These are phyloP conservation scores for Lyophyllum atratum DNA, from an alignment of 768 basidiomycete genomes.

Conservation along the genomic window DNA sequence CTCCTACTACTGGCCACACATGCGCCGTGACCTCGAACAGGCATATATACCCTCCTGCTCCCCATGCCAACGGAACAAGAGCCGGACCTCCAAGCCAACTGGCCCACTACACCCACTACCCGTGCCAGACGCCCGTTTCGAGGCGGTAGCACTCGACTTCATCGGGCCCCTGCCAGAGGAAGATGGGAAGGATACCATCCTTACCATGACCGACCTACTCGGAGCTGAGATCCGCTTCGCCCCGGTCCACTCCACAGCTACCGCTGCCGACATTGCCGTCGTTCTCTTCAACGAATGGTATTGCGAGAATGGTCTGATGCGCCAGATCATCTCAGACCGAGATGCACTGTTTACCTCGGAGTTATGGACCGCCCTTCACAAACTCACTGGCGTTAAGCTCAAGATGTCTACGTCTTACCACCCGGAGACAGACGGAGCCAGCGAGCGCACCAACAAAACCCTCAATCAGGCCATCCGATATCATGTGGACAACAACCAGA, in stretches of 20 bases:
- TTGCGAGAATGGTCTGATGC: slow-evolving; percentile 32
- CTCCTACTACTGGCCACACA: slow-evolving; percentile 35
- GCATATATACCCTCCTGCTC: slow-evolving; percentile 11
- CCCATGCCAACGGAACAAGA: slow-evolving; percentile 30
- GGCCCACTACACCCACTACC: slow-evolving; percentile 28
- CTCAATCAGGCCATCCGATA: slow-evolving; percentile 29
- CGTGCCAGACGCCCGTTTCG: slow-evolving; percentile 24
- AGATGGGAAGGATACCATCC: slow-evolving; percentile 22
- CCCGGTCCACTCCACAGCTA: neutral
- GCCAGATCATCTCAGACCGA: slow-evolving; percentile 30
- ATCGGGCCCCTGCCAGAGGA: slow-evolving; percentile 31
- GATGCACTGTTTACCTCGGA: slow-evolving; percentile 23
- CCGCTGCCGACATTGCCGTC: slow-evolving; percentile 19
- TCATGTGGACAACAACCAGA: slow-evolving; percentile 31
- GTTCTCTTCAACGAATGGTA: slow-evolving; percentile 31
- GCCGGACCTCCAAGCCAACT: slow-evolving; percentile 12
- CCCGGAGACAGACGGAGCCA: slow-evolving; percentile 39
- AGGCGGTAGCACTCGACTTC: slow-evolving; percentile 32
- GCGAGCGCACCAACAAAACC: slow-evolving; percentile 36
- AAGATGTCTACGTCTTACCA: slow-evolving; percentile 38
- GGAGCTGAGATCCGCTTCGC: slow-evolving; percentile 24
- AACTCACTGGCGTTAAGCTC: slow-evolving; percentile 27
- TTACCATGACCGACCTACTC: slow-evolving; percentile 27
- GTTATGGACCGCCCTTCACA: slow-evolving; percentile 33
- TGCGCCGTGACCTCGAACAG: slow-evolving; percentile 22